Evolutionary conservation across 257 asterid species (phyloP).

Genomic region (Ligustrum vulgare): DNA sequence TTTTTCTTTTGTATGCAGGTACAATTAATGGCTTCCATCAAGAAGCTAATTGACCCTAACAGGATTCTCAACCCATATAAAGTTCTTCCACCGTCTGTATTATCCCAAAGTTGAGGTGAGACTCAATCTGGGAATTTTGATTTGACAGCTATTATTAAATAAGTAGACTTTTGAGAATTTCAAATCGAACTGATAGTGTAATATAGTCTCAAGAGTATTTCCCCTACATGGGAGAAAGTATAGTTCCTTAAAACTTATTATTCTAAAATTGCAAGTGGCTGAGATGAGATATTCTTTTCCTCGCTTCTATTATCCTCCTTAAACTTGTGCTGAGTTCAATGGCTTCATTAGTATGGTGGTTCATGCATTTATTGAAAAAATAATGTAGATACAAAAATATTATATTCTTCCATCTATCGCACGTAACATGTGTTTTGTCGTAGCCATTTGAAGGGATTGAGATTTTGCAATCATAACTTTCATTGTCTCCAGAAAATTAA

Average conservation of each 20-base stretch:
- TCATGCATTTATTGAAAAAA: background rate
- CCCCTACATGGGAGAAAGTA: background rate
- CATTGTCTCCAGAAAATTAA: background rate
- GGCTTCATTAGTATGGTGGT: background rate
- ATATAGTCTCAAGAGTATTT: background rate
- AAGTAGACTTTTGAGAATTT: background rate
- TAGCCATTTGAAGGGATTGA: background rate
- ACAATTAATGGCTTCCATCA: constrained; percentile 73
- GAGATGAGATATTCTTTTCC: background rate
- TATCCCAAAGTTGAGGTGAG: constrained; percentile 30
- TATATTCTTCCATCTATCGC: background rate
- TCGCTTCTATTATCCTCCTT: background rate
- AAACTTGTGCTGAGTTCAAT: background rate
- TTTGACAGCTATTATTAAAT: background rate
- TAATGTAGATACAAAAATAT: background rate
- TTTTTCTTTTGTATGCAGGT: constrained; percentile 53
- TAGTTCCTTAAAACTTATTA: background rate
- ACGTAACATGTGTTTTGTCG: background rate
- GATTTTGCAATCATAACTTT: background rate
- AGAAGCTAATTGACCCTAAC: constrained; percentile 83
- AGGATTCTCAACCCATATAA: constrained; percentile 94
- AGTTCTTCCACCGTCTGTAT: constrained; percentile 70
- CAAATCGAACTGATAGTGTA: background rate
- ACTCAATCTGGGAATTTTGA: background rate
- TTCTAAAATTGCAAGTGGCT: background rate